phyloP scores from a whole-genome alignment of 306 rosid genomes.

The Abrus pulchellus region DNA sequence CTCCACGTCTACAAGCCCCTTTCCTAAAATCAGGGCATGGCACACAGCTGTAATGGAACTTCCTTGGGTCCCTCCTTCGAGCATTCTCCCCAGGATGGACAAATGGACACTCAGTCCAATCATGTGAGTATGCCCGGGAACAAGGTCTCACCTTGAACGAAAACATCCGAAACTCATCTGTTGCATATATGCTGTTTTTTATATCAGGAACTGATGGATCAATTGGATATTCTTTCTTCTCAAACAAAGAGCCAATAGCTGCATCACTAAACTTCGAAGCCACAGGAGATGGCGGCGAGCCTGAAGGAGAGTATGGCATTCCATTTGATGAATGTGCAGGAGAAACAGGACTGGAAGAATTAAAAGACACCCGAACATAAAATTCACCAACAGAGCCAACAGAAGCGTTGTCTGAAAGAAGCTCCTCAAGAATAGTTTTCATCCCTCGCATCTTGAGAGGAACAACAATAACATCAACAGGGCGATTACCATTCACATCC shows the following conservation, averaged over 20 bases:
- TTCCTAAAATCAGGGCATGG: conserved; percentile 92
- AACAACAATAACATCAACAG: conserved; percentile 75
- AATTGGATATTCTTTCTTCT: conserved; percentile 81
- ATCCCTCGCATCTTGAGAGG: conserved; percentile 61
- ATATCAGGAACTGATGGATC: conserved; percentile 93
- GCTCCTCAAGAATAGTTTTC: conserved; percentile 62
- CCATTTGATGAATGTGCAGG: conserved; percentile 57
- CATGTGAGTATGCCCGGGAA: conserved; percentile 91
- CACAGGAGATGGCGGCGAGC: conserved; percentile 61
- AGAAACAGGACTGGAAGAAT: conserved; percentile 59
- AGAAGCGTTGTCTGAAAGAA: conserved; percentile 55
- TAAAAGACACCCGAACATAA: conserved; percentile 54
- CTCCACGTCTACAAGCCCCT: conserved; percentile 86
- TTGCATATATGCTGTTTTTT: conserved; percentile 80
- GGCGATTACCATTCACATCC: conserved; percentile 72
- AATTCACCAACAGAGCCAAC: conserved; percentile 56
- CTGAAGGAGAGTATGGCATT: conserved; percentile 60
- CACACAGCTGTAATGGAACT: conserved; percentile 87
- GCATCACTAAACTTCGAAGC: conserved; percentile 56
- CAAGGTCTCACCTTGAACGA: conserved; percentile 92
- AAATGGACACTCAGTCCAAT: conserved; percentile 95
- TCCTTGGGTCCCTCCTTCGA: conserved; percentile 88
- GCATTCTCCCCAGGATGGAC: conserved; percentile 98
- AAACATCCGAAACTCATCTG: conserved; percentile 92
- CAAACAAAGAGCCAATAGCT: conserved; percentile 54